A percentile compares a stretch with the other conserved stretches of the same genome.
phyloP scores from a whole-genome alignment of 305 asterid genomes.

The Fraxinus sp. region DNA sequence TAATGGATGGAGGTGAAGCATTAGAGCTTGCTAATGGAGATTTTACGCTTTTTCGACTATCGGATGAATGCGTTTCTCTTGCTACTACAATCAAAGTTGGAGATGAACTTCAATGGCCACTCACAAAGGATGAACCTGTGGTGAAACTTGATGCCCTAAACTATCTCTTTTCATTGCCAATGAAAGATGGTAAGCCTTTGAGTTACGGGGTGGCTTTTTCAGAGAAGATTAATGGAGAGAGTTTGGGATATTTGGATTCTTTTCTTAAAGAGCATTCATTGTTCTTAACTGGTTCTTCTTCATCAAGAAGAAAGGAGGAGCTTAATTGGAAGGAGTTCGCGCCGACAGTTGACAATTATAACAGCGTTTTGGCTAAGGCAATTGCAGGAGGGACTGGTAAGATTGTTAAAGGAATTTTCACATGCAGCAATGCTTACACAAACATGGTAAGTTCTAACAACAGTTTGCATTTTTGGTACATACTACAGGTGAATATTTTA shows the following conservation, averaged over 20 bases:
- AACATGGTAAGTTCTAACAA: slow-evolving; percentile 47
- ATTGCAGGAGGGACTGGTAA: slow-evolving; percentile 84
- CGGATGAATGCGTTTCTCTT: slow-evolving; percentile 46
- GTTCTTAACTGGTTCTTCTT: slow-evolving; percentile 32
- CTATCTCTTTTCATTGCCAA: slow-evolving; percentile 68
- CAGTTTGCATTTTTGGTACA: neutral
- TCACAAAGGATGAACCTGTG: slow-evolving; percentile 78
- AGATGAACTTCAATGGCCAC: slow-evolving; percentile 75
- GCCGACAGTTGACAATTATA: slow-evolving; percentile 66
- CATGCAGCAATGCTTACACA: slow-evolving; percentile 65
- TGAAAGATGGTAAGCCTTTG: slow-evolving; percentile 56
- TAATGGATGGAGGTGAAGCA: slow-evolving; percentile 68
- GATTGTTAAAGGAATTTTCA: slow-evolving; percentile 72
- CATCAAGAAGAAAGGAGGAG: slow-evolving; percentile 26
- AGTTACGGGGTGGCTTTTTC: slow-evolving; percentile 74
- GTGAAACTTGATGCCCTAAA: slow-evolving; percentile 61
- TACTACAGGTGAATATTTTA: neutral
- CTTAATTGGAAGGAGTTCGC: slow-evolving; percentile 82
- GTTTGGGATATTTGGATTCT: slow-evolving; percentile 48
- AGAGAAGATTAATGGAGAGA: slow-evolving; percentile 23
- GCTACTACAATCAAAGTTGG: slow-evolving; percentile 68
- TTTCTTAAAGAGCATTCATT: slow-evolving; percentile 56
- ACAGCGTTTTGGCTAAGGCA: slow-evolving; percentile 66
- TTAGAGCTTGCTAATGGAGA: slow-evolving; percentile 54
- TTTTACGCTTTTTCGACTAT: slow-evolving; percentile 44